Base-by-base conservation (phyloP, 2,329 filamentous ascomycete genomes). In the Mycosphaerella sp. region DNA sequence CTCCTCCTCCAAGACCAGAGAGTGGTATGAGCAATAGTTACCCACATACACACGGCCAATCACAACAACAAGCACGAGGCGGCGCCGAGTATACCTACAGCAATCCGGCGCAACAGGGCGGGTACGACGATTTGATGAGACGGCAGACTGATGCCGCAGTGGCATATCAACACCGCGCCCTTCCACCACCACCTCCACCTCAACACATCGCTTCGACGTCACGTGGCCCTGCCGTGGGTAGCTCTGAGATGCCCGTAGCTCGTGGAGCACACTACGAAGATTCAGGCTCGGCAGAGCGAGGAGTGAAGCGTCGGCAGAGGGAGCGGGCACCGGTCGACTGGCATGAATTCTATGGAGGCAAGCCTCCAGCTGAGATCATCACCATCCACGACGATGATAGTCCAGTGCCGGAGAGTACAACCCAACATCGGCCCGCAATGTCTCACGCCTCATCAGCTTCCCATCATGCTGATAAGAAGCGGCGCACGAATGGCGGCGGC, bases 401-500 rank as follows among this genome's bases (percentile, higher is more conserved):
- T 48, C 62, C 62, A 5, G 58, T 59, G 26, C 64, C 63, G 14
- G 56, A 59, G 29, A 54, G 59, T 23, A 57, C 53, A 23, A 45
- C 59, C n/a, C 60, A 64, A 42, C 58, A 48, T n/a, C 53, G 50
- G 23, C 62, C 59, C 26, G 59, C 56, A 29, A 59, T 59, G 8
- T 44, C 60, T 32, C 62, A 61, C 47, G 60, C 52, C 42, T 48
- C 60, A 14, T 54, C 67, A 44, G 64, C 69, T 39, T 67, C 76
- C 10, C 78, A 78, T 32, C 84, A 84, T 67, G 72, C 79, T 43
- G 79, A 81, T 66, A 95, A 92, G 76, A 89, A 82, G 78, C 80
- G 85, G 74, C 88, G 85, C 42, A 76, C 91, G 54, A 84, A 66
- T 53, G 64, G 59, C 23, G 59, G 45, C 11, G 57, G 56, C 45